These are phyloP conservation scores for Suillus luteus DNA, from an alignment of 768 basidiomycete species.

Conservation along the genomic window DNA sequence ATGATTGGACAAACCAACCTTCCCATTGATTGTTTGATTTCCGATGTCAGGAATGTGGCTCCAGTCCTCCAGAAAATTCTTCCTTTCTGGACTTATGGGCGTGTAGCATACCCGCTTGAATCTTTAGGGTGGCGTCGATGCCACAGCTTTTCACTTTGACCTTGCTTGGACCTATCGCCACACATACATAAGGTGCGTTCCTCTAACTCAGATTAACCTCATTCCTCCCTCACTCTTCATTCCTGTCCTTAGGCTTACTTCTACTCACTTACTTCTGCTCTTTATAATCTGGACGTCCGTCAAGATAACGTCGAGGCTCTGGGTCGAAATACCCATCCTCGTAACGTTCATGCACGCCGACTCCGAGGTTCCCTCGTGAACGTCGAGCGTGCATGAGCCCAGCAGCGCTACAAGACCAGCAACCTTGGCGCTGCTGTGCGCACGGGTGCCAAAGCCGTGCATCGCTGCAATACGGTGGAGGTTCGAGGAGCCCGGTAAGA, in stretches of 20 bases:
- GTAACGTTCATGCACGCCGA: conserved; percentile 14
- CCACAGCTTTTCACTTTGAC: conserved; percentile 16
- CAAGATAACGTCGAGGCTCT: conserved; percentile 10
- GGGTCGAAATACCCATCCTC: not conserved
- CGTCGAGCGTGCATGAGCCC: conserved; percentile 16
- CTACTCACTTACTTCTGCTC: not conserved
- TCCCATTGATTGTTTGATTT: not conserved
- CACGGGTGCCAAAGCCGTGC: conserved; percentile 11
- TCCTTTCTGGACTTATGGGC: conserved; percentile 3
- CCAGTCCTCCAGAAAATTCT: not conserved
- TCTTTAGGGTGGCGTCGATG: conserved; percentile 9
- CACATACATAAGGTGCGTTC: conserved; percentile 12
- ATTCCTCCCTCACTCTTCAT: not conserved
- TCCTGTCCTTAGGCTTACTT: not conserved
- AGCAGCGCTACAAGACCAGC: conserved; percentile 11
- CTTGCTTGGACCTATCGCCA: conserved; percentile 12
- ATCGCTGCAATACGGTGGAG: conserved; percentile 12
- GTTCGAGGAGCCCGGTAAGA: conserved; percentile 4
- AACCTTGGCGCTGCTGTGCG: conserved; percentile 12
- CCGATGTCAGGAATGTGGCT: not conserved
- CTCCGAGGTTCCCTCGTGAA: conserved; percentile 11
- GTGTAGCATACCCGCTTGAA: conserved; percentile 2
- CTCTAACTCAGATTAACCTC: not conserved
- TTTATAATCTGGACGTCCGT: not conserved
- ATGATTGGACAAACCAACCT: conserved; percentile 2